These are phyloP conservation scores for Fraxinus excelsior DNA, from an alignment of 257 asterid species.

Conservation along the genomic window DNA sequence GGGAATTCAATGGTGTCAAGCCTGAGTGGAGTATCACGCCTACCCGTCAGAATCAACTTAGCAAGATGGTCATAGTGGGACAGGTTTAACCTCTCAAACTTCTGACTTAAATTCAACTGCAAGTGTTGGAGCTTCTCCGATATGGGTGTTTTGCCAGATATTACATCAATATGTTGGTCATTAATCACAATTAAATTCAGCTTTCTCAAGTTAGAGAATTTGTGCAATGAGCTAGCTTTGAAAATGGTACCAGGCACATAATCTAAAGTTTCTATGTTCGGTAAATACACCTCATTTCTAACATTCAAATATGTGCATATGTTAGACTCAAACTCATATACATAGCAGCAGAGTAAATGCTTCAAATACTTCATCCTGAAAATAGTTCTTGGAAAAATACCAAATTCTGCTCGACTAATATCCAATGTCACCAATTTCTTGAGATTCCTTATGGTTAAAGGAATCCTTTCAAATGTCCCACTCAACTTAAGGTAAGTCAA, in stretches of 20 bases:
- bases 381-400: background rate
- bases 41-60: too few species aligned
- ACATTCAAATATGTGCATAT: background rate
- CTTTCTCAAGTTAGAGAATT: background rate
- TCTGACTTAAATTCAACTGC: background rate
- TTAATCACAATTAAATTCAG: background rate
- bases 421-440: background rate
- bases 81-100: background rate
- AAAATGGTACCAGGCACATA: background rate
- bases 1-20: background rate
- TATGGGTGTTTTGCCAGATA: background rate
- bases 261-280: background rate
- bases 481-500: background rate
- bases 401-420: background rate
- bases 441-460: background rate
- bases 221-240: background rate
- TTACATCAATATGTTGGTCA: background rate
- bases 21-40: too few species aligned
- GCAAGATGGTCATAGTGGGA: background rate
- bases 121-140: background rate
- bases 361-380: background rate
- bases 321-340: background rate
- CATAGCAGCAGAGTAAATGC: background rate
- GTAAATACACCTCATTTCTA: background rate
- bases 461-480: background rate